Conservation (phyloP, 2,329 filamentous ascomycete genomes). For the Penicillium sp. region DNA sequence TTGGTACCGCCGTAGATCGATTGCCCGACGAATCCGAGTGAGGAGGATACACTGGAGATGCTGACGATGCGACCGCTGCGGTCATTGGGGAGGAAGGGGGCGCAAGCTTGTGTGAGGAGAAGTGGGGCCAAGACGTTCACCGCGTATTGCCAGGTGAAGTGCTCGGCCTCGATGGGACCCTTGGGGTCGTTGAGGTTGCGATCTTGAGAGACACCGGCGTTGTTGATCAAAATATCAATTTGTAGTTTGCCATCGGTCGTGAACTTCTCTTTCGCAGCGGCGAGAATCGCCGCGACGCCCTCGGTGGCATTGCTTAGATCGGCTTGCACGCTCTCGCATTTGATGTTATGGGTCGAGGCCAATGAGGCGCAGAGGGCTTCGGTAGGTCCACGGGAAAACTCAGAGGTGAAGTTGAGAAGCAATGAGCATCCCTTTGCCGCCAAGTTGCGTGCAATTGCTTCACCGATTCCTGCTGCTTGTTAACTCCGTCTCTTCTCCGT, state of each 20-base stretch:
- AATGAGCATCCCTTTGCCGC: constrained; percentile 70
- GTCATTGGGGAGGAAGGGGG: constrained; percentile 69
- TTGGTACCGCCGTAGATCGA: constrained; percentile 67
- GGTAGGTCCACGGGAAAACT: constrained; percentile 57
- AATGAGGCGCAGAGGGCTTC: constrained; percentile 60
- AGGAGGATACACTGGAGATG: constrained; percentile 59
- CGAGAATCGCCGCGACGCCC: constrained; percentile 58
- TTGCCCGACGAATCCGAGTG: constrained; percentile 59
- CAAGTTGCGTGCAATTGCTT: constrained; percentile 68
- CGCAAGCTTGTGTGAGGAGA: constrained; percentile 71
- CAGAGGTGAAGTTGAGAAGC: constrained; percentile 71
- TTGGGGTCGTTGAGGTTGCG: constrained; percentile 64
- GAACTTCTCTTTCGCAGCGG: constrained; percentile 61
- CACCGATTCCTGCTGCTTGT: constrained; percentile 66
- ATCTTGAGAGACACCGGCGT: constrained; percentile 66
- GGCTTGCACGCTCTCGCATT: constrained; percentile 66
- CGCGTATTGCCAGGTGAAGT: constrained; percentile 72
- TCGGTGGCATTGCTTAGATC: constrained; percentile 67
- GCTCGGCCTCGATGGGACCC: constrained; percentile 59
- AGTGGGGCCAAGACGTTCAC: constrained; percentile 83
- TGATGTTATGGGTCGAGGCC: constrained; percentile 58
- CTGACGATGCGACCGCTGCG: constrained; percentile 67
- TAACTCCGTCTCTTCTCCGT: constrained; percentile 3
- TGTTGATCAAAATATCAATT: constrained; percentile 85
- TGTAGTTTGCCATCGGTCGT: constrained; percentile 55